These are phyloP conservation scores for Pleurotus platypus DNA, from an alignment of 768 basidiomycete genomes.

Conservation along the genomic window DNA sequence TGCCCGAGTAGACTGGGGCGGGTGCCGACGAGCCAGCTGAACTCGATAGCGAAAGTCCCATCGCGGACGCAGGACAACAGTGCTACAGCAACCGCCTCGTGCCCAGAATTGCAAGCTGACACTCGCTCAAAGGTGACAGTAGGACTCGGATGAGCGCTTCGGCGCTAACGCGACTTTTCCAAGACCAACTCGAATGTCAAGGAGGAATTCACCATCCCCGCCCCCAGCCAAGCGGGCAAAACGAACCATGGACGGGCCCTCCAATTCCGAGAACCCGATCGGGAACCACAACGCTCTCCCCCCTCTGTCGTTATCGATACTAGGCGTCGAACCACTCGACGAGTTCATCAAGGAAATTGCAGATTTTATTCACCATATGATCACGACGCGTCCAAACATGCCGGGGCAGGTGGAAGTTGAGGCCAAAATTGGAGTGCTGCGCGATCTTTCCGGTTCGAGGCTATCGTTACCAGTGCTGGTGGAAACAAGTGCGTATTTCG, in stretches of 20 bases:
- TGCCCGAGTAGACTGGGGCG: constrained; percentile 1
- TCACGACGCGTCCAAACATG: constrained; percentile 51
- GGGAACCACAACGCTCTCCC: constrained; percentile 35
- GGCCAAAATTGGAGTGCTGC: constrained; percentile 81
- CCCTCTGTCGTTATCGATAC: constrained; percentile 74
- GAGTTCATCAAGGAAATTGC: constrained; percentile 92
- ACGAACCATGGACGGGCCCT: neutral
- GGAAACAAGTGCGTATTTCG: constrained; percentile 70
- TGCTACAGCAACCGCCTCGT: neutral
- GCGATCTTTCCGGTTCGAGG: constrained; percentile 55
- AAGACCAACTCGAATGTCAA: neutral
- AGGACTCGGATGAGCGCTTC: too few relatives aligned
- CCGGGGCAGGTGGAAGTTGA: constrained; percentile 77
- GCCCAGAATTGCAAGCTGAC: neutral
- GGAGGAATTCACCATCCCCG: constrained; percentile 16
- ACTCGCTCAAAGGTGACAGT: too few relatives aligned
- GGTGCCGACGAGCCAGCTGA: neutral
- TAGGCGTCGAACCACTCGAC: constrained; percentile 87
- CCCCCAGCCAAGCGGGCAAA: constrained; percentile 27
- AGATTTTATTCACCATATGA: constrained; percentile 80
- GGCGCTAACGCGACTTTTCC: too few relatives aligned
- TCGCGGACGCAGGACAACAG: neutral
- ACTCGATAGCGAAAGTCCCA: constrained; percentile 1
- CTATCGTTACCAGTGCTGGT: constrained; percentile 69
- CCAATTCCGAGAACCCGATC: constrained; percentile 16